These are phyloP conservation scores for Clavariopsis aquatica DNA, from an alignment of 495 filamentous ascomycete species.

Conservation along the genomic window DNA sequence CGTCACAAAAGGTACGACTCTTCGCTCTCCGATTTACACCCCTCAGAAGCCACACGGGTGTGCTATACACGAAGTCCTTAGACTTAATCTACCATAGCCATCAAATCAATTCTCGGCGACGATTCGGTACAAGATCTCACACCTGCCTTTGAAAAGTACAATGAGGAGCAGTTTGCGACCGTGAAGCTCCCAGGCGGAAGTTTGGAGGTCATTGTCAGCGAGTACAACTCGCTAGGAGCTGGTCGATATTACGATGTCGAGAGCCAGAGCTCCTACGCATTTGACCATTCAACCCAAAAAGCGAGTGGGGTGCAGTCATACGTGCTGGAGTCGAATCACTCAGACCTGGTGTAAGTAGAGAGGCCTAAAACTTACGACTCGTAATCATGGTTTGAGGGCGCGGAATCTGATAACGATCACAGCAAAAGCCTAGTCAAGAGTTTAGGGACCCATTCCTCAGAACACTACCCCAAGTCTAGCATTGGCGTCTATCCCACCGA, in stretches of 20 bases:
- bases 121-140: conserved; percentile 69
- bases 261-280: conserved; percentile 78
- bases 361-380: background rate
- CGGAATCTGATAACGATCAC: background rate
- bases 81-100: conserved; percentile 58
- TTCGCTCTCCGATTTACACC: conserved; percentile 9
- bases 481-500: conserved; percentile 79
- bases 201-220: conserved; percentile 81
- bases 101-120: conserved; percentile 79
- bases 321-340: conserved; percentile 74
- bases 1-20: conserved; percentile 75
- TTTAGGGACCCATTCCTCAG: conserved; percentile 72
- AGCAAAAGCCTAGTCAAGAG: conserved; percentile 82
- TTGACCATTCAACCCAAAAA: conserved; percentile 85
- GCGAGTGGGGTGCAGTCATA: conserved; percentile 79
- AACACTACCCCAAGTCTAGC: conserved; percentile 84
- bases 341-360: conserved; percentile 69
- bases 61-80: background rate
- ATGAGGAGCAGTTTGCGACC: conserved; percentile 86
- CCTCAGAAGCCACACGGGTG: background rate
- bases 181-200: conserved; percentile 85
- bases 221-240: conserved; percentile 74
- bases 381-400: no score
- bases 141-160: conserved; percentile 91
- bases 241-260: conserved; percentile 87